These are phyloP conservation scores for Termitomyces sp. DNA, from an alignment of 768 basidiomycete genomes.

Conservation along the genomic window DNA sequence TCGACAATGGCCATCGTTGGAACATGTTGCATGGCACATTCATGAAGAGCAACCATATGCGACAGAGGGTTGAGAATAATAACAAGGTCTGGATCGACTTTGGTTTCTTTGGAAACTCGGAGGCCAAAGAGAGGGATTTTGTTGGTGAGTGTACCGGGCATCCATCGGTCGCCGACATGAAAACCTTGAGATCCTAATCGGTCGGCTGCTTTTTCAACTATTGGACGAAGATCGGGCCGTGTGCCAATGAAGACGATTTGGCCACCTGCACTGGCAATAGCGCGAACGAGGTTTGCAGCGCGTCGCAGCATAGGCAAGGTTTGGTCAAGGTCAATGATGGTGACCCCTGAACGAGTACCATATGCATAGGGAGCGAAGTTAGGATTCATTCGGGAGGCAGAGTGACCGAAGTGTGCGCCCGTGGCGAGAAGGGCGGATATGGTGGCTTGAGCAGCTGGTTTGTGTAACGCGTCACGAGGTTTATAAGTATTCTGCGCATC, in stretches of 20 bases:
- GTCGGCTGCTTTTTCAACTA: conserved; percentile 74
- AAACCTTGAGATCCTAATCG: conserved; percentile 78
- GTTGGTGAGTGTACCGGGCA: conserved; percentile 95
- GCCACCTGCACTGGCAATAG: conserved; percentile 76
- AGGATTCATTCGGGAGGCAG: conserved; percentile 77
- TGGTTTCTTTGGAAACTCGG: conserved; percentile 43
- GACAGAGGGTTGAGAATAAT: conserved; percentile 87
- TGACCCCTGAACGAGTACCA: conserved; percentile 83
- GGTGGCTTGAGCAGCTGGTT: conserved; percentile 65
- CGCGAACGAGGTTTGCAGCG: conserved; percentile 82
- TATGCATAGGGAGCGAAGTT: conserved; percentile 92
- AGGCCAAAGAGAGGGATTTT: conserved; percentile 66
- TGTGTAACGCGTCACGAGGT: conserved; percentile 64
- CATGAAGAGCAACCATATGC: conserved; percentile 82
- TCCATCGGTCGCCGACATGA: conserved; percentile 84
- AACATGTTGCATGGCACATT: conserved; percentile 84
- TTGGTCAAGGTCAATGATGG: conserved; percentile 92
- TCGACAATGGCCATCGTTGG: conserved; percentile 95
- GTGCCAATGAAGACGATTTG: conserved; percentile 89
- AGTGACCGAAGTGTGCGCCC: conserved; percentile 92
- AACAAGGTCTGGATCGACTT: conserved; percentile 79
- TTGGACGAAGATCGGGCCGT: conserved; percentile 66
- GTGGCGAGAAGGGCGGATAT: conserved; percentile 88
- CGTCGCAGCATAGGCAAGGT: conserved; percentile 89
- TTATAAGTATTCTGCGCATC: conserved; percentile 62